Evolutionary conservation across 805 yeast genomes (phyloP).

Genomic region (Candida lessepsii): DNA sequence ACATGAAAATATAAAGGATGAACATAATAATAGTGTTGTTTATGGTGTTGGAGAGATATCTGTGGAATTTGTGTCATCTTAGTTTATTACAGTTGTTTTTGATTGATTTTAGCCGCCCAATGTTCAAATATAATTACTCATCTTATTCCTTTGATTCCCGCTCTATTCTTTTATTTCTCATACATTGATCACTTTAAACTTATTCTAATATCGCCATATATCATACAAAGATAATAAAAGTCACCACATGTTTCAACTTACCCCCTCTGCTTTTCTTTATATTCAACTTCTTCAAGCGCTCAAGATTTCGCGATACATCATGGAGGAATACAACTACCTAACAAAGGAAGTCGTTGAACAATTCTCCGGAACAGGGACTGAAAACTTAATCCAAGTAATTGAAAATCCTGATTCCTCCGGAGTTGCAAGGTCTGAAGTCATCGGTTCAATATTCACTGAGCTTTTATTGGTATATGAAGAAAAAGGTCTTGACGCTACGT

Average conservation of each 20-base stretch:
- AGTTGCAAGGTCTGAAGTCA: not conserved
- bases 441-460: conserved; percentile 14
- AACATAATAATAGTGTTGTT: conserved; percentile 6
- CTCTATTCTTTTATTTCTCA: too few relatives aligned
- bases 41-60: not conserved
- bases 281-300: too few relatives aligned
- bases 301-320: not conserved
- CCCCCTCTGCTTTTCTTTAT: too few relatives aligned
- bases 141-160: too few relatives aligned
- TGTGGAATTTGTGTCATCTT: not conserved
- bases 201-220: too few relatives aligned
- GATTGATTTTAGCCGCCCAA: too few relatives aligned
- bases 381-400: conserved; percentile 29
- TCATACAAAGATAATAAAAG: too few relatives aligned
- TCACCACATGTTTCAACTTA: too few relatives aligned
- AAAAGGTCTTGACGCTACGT: conserved; percentile 2
- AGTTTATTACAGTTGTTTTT: not conserved
- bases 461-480: conserved; percentile 13
- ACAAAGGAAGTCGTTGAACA: conserved; percentile 31
- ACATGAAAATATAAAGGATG: not conserved
- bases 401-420: conserved; percentile 24
- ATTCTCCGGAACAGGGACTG: conserved; percentile 31
- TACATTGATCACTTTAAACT: too few relatives aligned
- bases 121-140: too few relatives aligned
- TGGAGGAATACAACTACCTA: conserved; percentile 12